Percentiles rank a stretch among this genome's conserved stretches.
Evolutionary conservation across 2,329 filamentous ascomycete genomes (phyloP).

Genomic region (Phaeosphaeriaceae sp.): DNA sequence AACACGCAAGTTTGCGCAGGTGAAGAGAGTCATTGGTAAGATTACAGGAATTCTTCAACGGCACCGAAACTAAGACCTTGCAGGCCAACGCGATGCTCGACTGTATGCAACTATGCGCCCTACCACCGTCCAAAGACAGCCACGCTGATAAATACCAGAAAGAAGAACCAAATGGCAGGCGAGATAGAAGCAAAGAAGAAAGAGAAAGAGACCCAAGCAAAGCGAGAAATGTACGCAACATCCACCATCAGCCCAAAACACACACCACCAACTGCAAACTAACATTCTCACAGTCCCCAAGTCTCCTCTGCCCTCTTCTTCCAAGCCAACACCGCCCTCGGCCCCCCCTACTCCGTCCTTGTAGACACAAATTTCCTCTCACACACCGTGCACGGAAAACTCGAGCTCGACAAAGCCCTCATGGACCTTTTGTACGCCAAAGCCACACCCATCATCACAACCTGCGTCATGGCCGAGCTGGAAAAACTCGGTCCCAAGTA

Average conservation of each 20-base stretch:
- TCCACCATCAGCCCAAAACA: slow-evolving; percentile 14
- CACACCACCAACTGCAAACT: slow-evolving; percentile 10
- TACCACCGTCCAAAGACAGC: slow-evolving; percentile 8
- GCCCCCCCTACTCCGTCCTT: slow-evolving; percentile 81
- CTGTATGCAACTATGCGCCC: slow-evolving; percentile 52
- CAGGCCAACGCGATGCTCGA: slow-evolving; percentile 72
- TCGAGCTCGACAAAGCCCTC: slow-evolving; percentile 84
- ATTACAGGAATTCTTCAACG: neutral
- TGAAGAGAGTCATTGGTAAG: slow-evolving; percentile 79
- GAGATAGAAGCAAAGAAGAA: slow-evolving; percentile 64
- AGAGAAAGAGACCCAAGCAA: slow-evolving; percentile 65
- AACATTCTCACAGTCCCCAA: slow-evolving; percentile 63
- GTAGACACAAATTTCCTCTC: slow-evolving; percentile 47
- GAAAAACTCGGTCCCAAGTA: slow-evolving; percentile 89
- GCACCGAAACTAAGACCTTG: slow-evolving; percentile 4
- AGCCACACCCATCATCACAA: slow-evolving; percentile 85
- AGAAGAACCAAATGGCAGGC: slow-evolving; percentile 77
- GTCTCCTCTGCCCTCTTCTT: slow-evolving; percentile 67
- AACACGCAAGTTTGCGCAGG: slow-evolving; percentile 85
- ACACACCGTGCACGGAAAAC: slow-evolving; percentile 88
- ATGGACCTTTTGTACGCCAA: slow-evolving; percentile 96
- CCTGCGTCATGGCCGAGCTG: slow-evolving; percentile 77
- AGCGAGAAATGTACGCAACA: slow-evolving; percentile 69
- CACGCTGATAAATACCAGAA: slow-evolving; percentile 46
- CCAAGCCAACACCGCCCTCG: slow-evolving; percentile 75